A percentile compares a stretch with the other conserved stretches of the same genome.
These are phyloP conservation scores for Suillus lakei DNA, from an alignment of 768 basidiomycete genomes.

Conservation along the genomic window DNA sequence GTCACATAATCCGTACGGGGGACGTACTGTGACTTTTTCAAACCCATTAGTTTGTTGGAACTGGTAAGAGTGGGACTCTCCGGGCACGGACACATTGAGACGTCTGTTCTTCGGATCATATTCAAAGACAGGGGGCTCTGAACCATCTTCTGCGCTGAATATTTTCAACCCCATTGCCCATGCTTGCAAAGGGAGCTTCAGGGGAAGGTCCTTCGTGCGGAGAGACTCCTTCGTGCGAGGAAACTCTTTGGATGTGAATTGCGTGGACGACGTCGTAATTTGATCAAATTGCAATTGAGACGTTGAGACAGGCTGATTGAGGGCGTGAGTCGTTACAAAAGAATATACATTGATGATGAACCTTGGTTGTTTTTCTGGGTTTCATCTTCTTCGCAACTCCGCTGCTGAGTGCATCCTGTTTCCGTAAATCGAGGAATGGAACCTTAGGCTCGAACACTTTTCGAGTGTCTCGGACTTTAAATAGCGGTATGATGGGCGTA, in stretches of 20 bases:
- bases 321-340: not conserved
- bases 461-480: slow-evolving; percentile 18
- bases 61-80: not conserved
- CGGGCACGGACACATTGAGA: not conserved
- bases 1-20: not conserved
- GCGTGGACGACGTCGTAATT: slow-evolving; percentile 34
- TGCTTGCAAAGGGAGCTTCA: slow-evolving; percentile 27
- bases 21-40: not conserved
- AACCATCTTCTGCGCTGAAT: not conserved
- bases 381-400: slow-evolving; percentile 26
- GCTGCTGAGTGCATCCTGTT: not conserved
- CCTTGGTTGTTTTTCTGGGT: slow-evolving; percentile 28
- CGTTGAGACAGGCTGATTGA: not conserved
- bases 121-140: not conserved
- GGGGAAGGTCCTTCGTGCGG: slow-evolving; percentile 1
- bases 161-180: slow-evolving; percentile 32
- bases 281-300: slow-evolving; percentile 17
- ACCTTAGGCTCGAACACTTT: slow-evolving; percentile 12
- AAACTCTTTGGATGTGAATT: slow-evolving; percentile 15
- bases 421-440: slow-evolving; percentile 14
- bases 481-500: slow-evolving; percentile 16
- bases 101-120: not conserved
- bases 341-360: not conserved
- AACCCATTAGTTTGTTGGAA: not conserved
- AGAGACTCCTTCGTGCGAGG: slow-evolving; percentile 2